Conservation (phyloP, 257 asterid species). For the Fraxinus anomala region DNA sequence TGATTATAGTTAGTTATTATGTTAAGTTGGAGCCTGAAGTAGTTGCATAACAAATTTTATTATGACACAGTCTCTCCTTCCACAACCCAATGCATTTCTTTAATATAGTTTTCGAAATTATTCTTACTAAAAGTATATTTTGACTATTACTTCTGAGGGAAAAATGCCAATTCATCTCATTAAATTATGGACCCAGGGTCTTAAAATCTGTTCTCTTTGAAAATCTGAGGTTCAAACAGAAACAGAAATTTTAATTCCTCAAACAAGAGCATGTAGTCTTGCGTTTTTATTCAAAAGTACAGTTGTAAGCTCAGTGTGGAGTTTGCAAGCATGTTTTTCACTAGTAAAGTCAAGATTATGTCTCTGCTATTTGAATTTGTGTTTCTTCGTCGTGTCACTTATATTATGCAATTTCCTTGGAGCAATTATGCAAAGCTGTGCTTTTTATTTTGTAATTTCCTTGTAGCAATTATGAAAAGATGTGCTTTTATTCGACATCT, state of each 20-base stretch:
- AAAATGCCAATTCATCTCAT: not conserved
- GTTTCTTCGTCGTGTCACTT: not conserved
- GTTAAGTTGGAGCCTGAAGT: not conserved
- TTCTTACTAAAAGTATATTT: not conserved
- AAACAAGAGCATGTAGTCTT: not conserved
- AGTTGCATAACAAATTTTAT: not conserved
- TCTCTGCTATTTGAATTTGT: constrained; percentile 12
- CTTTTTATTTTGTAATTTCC: constrained; percentile 10
- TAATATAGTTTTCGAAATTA: not conserved
- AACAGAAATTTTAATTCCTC: not conserved
- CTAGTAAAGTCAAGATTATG: not conserved
- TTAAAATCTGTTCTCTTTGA: not conserved
- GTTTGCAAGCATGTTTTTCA: not conserved
- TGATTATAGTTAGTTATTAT: not conserved
- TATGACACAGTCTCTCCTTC: not conserved
- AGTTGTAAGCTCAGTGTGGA: constrained; percentile 12
- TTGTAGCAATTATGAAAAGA: too few species aligned
- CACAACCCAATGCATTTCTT: not conserved
- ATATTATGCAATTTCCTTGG: constrained; percentile 21
- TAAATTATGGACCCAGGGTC: not conserved
- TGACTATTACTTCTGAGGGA: not conserved
- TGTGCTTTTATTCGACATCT: not conserved
- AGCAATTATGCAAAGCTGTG: constrained; percentile 8
- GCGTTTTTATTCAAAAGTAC: constrained; percentile 15
- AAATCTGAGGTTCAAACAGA: not conserved